Conservation (phyloP, 345 rosid genomes). For the Sapria himalayana region DNA sequence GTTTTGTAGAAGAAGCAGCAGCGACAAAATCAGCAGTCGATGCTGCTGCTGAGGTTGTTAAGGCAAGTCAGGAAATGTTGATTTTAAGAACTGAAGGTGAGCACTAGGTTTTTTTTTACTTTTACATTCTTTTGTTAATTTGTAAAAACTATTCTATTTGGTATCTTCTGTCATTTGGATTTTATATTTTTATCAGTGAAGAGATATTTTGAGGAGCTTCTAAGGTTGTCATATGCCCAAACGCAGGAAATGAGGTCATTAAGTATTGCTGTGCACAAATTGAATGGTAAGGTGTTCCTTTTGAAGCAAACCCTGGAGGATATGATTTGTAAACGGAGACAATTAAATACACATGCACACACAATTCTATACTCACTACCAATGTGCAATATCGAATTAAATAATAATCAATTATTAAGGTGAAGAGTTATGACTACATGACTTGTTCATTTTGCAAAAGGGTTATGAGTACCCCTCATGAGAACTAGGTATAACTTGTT, state of each 20-base stretch:
- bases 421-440: too few species aligned
- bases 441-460: too few species aligned
- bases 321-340: too few species aligned
- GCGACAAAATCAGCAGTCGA: constrained; percentile 85
- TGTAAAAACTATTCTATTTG: constrained; percentile 5
- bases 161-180: constrained; percentile 3
- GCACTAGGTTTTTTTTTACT: neutral
- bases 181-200: constrained; percentile 33
- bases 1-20: constrained; percentile 74
- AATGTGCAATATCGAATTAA: too few species aligned
- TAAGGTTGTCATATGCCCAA: constrained; percentile 46
- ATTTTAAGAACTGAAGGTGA: constrained; percentile 47
- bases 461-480: too few species aligned
- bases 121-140: neutral
- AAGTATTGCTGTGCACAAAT: constrained; percentile 33
- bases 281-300: constrained; percentile 37
- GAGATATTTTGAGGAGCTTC: constrained; percentile 38
- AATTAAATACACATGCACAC: too few species aligned
- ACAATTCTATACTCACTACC: too few species aligned
- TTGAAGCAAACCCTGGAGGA: constrained; percentile 7
- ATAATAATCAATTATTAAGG: too few species aligned
- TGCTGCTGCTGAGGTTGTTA: constrained; percentile 81
- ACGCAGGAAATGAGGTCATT: constrained; percentile 72
- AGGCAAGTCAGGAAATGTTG: constrained; percentile 71
- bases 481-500: too few species aligned